A percentile compares a stretch with the other conserved stretches of the same genome.
Evolutionary conservation across 176 grass and related monocot species (phyloP).

Genomic region (Oryza longistaminata): DNA sequence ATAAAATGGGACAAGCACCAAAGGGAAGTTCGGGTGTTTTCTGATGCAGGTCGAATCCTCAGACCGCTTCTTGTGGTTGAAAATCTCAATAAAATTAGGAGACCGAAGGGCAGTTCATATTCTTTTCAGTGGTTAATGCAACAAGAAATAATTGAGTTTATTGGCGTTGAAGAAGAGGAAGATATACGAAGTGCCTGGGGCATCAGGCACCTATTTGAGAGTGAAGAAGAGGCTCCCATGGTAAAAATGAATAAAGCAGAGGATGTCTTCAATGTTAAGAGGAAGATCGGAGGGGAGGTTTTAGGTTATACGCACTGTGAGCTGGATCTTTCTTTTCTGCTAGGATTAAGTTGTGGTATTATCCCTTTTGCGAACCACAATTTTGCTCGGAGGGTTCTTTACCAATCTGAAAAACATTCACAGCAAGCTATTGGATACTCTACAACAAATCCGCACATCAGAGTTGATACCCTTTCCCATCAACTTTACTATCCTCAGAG

Average conservation of each 20-base stretch:
- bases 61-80: constrained; percentile 91
- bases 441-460: constrained; percentile 76
- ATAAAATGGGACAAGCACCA: constrained; percentile 88
- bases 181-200: constrained; percentile 81
- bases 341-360: constrained; percentile 86
- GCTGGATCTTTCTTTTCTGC: constrained; percentile 78
- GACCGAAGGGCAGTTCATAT: constrained; percentile 51
- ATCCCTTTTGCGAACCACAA: constrained; percentile 97
- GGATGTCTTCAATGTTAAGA: neutral
- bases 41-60: constrained; percentile 83
- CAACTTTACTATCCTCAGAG: constrained; percentile 93
- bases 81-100: constrained; percentile 82
- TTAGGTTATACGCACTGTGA: constrained; percentile 81
- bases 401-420: constrained; percentile 92
- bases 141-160: constrained; percentile 86
- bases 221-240: constrained; percentile 21
- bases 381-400: constrained; percentile 88
- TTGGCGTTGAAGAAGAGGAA: constrained; percentile 96
- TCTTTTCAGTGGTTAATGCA: constrained; percentile 81
- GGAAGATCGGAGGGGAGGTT: constrained; percentile 1
- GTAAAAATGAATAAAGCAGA: neutral
- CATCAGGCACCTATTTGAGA: constrained; percentile 66
- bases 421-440: constrained; percentile 97
- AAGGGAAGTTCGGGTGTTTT: constrained; percentile 89
- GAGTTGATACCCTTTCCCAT: constrained; percentile 90